Evolutionary conservation across 2,329 filamentous ascomycete genomes (phyloP).

Genomic region (Epichloe sp.): DNA sequence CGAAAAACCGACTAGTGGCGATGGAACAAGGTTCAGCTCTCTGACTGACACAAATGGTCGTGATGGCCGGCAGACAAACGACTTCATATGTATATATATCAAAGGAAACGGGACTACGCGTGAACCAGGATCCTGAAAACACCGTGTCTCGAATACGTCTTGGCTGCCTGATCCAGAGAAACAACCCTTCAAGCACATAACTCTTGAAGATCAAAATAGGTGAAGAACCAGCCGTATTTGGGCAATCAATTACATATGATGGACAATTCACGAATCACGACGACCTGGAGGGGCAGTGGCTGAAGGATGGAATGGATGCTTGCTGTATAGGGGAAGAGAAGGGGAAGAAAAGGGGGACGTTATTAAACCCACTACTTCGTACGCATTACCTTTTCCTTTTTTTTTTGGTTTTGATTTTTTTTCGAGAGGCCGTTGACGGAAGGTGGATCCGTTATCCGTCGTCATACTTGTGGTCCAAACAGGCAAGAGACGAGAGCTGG

Average conservation of each 20-base stretch:
- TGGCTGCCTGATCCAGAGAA: conserved; percentile 4
- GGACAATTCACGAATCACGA: background rate
- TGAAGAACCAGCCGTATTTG: background rate
- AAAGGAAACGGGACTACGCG: no score
- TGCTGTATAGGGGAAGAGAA: background rate
- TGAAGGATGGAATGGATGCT: background rate
- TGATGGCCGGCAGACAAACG: no score
- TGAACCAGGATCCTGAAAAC: background rate
- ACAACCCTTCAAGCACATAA: background rate
- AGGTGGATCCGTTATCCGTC: background rate
- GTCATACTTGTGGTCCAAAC: background rate
- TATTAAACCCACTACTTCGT: no score
- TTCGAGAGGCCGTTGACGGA: background rate
- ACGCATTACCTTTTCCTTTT: no score
- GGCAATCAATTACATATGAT: background rate
- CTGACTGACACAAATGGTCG: no score
- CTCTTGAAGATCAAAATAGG: background rate
- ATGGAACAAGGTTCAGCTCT: no score
- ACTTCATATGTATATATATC: no score
- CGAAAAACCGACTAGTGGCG: no score
- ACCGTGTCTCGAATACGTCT: background rate
- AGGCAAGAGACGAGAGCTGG: background rate
- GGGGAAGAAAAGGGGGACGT: background rate
- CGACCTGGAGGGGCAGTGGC: background rate
- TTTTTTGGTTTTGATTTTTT: no score